Base-by-base conservation (phyloP, 2,329 filamentous ascomycete genomes). In the Alternaria sp. region DNA sequence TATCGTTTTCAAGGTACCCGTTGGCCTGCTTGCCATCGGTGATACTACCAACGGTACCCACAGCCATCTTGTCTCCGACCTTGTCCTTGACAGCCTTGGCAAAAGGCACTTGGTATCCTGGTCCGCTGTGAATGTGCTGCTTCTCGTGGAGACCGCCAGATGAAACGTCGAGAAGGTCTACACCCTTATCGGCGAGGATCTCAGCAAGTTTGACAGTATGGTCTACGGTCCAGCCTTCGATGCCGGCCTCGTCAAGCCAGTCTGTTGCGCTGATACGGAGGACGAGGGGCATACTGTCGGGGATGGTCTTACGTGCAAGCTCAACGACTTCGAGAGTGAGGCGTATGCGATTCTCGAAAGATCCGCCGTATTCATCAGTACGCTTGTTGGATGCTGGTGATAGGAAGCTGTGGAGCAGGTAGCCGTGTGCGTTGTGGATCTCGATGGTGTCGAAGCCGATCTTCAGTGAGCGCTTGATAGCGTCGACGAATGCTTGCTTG, bases 91-190 rank as follows among this genome's bases (percentile, higher is more conserved):
- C 86, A 31, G 83, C 81, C 45, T 87, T 86, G 0, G 92, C 90
- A 54, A 95, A 86, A 39, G 88, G 86, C 23, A 88, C 84, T 80
- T 96, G 93, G 81, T 91, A 94, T 0, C 82, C 89, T 1, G 88
- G 86, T 42, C 85, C 84, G 11, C 83, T 69, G 21, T 82, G 79
- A 63, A 92, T 86, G 72, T 87, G 81, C 72, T 90, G 88, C 42
- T 78, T 74, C 34, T 81, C 77, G 72, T 87, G 85, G 73, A 91
- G 90, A 37, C 91, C 93, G 33, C 88, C 92, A 1, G 88, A 88
- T 67, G 88, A 92, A 56, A 96, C 86, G 74, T 97, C 93, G 29
- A 97, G 83, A 14, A 96, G 80, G 74, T 97, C 93, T 41, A 97
- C 84, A 29, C 93, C 93, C 11, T 84, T 81, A 0, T 84, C 85